Conservation (phyloP, 192 early-diverging fungal genomes). For the Funneliformis mosseae region DNA sequence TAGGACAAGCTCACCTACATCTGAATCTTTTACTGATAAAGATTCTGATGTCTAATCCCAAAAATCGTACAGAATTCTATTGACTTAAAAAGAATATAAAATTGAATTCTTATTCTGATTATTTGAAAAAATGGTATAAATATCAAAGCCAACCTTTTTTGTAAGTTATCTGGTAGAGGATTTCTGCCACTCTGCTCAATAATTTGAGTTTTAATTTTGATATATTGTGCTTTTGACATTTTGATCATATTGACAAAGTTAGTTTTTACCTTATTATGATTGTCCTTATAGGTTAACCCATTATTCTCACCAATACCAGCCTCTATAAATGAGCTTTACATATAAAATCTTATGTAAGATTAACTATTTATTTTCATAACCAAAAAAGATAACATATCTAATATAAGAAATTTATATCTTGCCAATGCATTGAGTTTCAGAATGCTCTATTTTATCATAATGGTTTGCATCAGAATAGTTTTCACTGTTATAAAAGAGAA, state of each 20-base stretch:
- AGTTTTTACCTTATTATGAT: conserved; percentile 24
- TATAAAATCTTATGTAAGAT: not conserved
- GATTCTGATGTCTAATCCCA: conserved; percentile 32
- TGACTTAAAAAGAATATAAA: conserved; percentile 32
- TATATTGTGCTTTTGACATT: not conserved
- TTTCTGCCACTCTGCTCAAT: conserved; percentile 22
- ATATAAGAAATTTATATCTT: conserved; percentile 31
- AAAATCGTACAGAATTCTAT: conserved; percentile 28
- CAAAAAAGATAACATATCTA: conserved; percentile 23
- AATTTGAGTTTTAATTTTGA: not conserved
- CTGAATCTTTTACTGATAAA: conserved; percentile 22
- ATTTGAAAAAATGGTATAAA: conserved; percentile 35
- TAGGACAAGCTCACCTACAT: conserved; percentile 8
- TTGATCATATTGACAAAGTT: conserved; percentile 28
- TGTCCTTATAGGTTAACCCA: conserved; percentile 31
- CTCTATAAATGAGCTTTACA: conserved; percentile 23
- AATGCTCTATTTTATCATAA: conserved; percentile 24
- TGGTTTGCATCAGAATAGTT: conserved; percentile 31
- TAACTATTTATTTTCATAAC: not conserved
- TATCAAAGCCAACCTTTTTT: not conserved
- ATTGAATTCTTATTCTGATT: conserved; percentile 22
- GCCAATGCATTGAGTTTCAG: not conserved
- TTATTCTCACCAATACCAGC: conserved; percentile 30
- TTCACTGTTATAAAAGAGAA: conserved; percentile 28
- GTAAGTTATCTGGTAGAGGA: conserved; percentile 5